Evolutionary conservation across 129 eudicot genomes (phyloP), one percentile per base, ranked within the genome.

Genomic region (Chrysanthemum seticuspe): DNA sequence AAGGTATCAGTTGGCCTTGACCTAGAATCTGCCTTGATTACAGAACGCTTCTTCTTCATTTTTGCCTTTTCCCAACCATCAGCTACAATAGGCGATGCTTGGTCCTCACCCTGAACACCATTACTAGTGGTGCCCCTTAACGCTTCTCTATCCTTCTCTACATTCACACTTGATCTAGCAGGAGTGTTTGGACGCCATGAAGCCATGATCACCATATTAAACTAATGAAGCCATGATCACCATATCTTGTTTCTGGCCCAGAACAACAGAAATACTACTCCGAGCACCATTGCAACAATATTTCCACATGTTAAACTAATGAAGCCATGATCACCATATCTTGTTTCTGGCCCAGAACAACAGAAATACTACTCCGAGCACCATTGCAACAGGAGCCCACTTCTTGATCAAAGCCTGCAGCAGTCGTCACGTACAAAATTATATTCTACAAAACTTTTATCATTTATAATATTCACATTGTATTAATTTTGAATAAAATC

Each of bases 381-480:
- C 99, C 81, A 94, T 87, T 47, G 93, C 98, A 72, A 94, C 98
- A 16, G 99, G 97, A 14, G 97, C 99, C 96, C 97, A 94, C 64
- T 90, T 94, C 81, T 86, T 84, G 54, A 94, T 90, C 83, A 94
- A 72, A 74, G 97, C 99, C 99, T 94, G 49, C 66, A 71, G 49
- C 18, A 15, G 19, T 34, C n/a, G n/a, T n/a, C n/a, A 34, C 44
- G 4, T 5, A 34, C 27, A 54, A 19, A 36, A 9, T 36, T 13
- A 65, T 16, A 65, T 44, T 10, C 16, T 66, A 15, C 40, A 45
- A 8, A 19, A 31, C 21, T 34, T 34, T 34, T 34, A 34, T 34
- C 44, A 4, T 3, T 2, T 34, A 34, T 34, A 34, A 49, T 60
- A 15, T 52, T 52, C 18, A 53, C 18, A 18, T 19, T 60, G 19